Evolutionary conservation across 306 rosid species (phyloP), one percentile per base, ranked within the genome.

Genomic region (Sophora flavescens): DNA sequence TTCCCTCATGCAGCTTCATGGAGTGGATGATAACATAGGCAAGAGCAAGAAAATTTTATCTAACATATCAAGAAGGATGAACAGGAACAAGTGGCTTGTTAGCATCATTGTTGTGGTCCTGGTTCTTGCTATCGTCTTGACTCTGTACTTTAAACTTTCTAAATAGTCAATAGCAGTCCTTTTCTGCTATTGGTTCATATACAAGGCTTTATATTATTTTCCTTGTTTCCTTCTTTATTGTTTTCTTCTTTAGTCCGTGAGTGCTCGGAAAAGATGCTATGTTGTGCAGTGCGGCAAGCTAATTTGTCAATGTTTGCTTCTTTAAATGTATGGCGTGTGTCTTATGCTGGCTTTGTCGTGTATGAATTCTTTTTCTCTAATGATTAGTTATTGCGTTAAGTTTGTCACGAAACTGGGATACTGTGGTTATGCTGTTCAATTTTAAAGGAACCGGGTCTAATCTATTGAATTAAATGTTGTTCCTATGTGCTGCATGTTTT

Each of bases 11-110:
- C 86, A 94, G 98, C 92, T 94, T 84, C 92, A 90, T 74, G 95
- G 95, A 26, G 98, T 94, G 59, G 96, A 94, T 74, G 96, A 94
- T 63, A 94, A 94, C 87, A 18, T 94, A 36, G 91, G 96, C 36
- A 90, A 84, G 88, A 92, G 98, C 87, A 93, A 88, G 90, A 91
- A 59, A 85, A 69, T 88, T 41, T 79, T 91, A 90, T 61, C 91
- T 1, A 70, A 65, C 85, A 91, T 93, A 68, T 53, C 93, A 57
- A 88, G 87, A 80, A 85, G 92, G 83, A 89, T 93, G 91, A 87
- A 30, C 89, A 85, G 35, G 83, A 89, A 91, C 89, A 93, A 89
- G 89, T 93, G 97, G 84, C 78, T 83, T 3, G 82, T 89, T 53
- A 82, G 81, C 76, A 5, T 70, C 68, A 68, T 91, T 38, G 35